Conservation (phyloP, 2,329 filamentous ascomycete genomes). For the Colletotrichum phormii region DNA sequence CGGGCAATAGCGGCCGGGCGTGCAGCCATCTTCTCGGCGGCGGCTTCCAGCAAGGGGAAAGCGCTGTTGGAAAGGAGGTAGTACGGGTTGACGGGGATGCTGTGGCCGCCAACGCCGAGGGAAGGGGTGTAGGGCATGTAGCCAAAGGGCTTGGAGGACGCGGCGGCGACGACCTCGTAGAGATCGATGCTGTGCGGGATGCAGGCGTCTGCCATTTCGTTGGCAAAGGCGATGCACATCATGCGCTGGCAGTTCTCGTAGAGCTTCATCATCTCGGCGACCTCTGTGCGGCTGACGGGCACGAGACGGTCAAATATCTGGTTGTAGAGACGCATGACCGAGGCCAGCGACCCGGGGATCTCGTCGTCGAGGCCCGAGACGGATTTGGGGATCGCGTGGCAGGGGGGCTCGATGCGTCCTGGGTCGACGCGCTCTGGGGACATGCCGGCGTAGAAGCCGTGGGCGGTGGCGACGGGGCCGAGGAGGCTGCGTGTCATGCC, state of each 20-base stretch:
- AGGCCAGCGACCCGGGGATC: conserved; percentile 46
- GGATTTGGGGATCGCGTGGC: conserved; percentile 53
- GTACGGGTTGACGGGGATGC: conserved; percentile 57
- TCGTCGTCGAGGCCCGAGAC: conserved; percentile 52
- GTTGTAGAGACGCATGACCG: conserved; percentile 51
- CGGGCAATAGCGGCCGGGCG: conserved; percentile 46
- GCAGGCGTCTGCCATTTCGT: conserved; percentile 58
- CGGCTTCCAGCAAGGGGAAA: conserved; percentile 51
- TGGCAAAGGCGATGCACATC: conserved; percentile 54
- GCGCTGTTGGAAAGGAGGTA: conserved; percentile 52
- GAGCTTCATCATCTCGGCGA: conserved; percentile 58
- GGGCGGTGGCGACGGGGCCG: conserved; percentile 45
- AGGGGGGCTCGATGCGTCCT: conserved; percentile 45
- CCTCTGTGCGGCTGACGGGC: conserved; percentile 53
- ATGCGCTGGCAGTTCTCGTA: conserved; percentile 59
- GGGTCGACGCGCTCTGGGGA: conserved; percentile 54
- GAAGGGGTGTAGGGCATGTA: conserved; percentile 51
- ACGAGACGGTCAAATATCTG: conserved; percentile 51
- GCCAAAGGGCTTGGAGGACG: conserved; percentile 53
- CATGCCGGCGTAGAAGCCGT: conserved; percentile 49
- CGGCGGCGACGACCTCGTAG: conserved; percentile 52
- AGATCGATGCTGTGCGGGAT: conserved; percentile 48
- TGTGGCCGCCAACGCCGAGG: conserved; percentile 56
- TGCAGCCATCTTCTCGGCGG: conserved; percentile 47
- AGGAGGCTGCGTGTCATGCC: conserved; percentile 55